Conservation (phyloP, 768 basidiomycete species). For the Leccinum disarticulatum region DNA sequence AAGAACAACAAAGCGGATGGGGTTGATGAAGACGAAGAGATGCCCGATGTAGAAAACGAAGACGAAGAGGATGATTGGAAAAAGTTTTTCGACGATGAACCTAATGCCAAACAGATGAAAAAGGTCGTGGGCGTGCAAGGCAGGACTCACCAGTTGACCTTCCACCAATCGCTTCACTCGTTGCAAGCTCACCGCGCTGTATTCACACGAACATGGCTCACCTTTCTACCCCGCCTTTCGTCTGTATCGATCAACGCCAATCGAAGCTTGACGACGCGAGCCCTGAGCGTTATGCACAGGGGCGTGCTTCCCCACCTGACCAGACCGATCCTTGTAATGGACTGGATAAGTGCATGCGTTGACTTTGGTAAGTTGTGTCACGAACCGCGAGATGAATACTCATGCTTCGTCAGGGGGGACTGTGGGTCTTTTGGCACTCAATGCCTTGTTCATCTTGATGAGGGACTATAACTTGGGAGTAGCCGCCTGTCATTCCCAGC, state of each 20-base stretch:
- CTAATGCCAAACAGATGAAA: conserved; percentile 36
- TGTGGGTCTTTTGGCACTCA: conserved; percentile 85
- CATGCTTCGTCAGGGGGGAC: conserved; percentile 60
- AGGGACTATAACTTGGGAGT: conserved; percentile 90
- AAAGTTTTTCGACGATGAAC: conserved; percentile 76
- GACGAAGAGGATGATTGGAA: conserved; percentile 68
- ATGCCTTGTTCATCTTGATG: conserved; percentile 88
- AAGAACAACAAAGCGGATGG: conserved; percentile 45
- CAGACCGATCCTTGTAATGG: conserved; percentile 78
- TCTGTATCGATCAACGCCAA: conserved; percentile 29
- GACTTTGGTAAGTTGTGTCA: conserved; percentile 60
- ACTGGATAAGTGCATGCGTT: conserved; percentile 85
- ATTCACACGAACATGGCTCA: conserved; percentile 81
- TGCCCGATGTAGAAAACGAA: conserved; percentile 34
- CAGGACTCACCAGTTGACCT: conserved; percentile 62
- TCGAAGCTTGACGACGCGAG: conserved; percentile 49
- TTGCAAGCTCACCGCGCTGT: conserved; percentile 75
- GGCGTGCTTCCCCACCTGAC: conserved; percentile 84
- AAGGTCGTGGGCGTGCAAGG: conserved; percentile 36
- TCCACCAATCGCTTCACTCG: conserved; percentile 77
- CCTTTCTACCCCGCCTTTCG: conserved; percentile 61
- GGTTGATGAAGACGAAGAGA: conserved; percentile 34
- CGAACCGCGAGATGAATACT: background rate
- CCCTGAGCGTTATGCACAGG: conserved; percentile 77
- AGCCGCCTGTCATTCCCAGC: background rate